Evolutionary conservation across 2,329 filamentous ascomycete genomes (phyloP).

Genomic region (Paecilomyces sp.): DNA sequence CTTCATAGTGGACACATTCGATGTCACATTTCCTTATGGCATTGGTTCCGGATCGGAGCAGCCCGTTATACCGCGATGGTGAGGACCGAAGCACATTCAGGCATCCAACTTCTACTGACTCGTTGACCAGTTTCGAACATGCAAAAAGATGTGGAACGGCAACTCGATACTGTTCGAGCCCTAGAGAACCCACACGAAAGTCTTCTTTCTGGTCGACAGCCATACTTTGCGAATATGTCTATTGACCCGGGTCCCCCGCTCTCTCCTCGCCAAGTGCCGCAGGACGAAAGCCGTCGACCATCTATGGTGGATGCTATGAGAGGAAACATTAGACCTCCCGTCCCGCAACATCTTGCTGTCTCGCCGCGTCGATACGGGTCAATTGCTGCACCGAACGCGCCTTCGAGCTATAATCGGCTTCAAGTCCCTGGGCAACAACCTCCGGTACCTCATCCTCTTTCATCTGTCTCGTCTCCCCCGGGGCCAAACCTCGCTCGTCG

Average conservation of each 20-base stretch:
- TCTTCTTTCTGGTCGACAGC: constrained; percentile 55
- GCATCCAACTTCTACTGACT: constrained; percentile 8
- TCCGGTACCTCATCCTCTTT: constrained; percentile 56
- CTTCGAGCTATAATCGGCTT: constrained; percentile 65
- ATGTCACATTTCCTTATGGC: constrained; percentile 68
- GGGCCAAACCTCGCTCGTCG: constrained; percentile 65
- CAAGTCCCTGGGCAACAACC: constrained; percentile 64
- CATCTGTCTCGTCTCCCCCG: constrained; percentile 51
- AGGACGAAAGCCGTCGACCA: constrained; percentile 71
- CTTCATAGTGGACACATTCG: constrained; percentile 69
- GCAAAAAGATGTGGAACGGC: constrained; percentile 57
- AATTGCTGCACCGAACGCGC: constrained; percentile 63
- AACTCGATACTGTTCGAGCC: constrained; percentile 51
- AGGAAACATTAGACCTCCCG: constrained; percentile 63
- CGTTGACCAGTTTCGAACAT: constrained; percentile 43
- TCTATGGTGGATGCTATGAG: constrained; percentile 59
- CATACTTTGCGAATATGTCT: constrained; percentile 55
- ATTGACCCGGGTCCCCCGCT: constrained; percentile 66
- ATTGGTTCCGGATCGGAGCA: constrained; percentile 68
- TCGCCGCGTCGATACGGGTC: constrained; percentile 81
- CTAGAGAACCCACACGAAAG: constrained; percentile 59
- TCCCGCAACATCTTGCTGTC: constrained; percentile 73
- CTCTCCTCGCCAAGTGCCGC: constrained; percentile 78
- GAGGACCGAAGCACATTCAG: constrained; percentile 29
- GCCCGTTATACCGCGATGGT: constrained; percentile 75